Percentiles rank a stretch among this genome's conserved stretches.
Conservation (phyloP, 495 filamentous ascomycete species). For the Elaphomyces granulatus region DNA sequence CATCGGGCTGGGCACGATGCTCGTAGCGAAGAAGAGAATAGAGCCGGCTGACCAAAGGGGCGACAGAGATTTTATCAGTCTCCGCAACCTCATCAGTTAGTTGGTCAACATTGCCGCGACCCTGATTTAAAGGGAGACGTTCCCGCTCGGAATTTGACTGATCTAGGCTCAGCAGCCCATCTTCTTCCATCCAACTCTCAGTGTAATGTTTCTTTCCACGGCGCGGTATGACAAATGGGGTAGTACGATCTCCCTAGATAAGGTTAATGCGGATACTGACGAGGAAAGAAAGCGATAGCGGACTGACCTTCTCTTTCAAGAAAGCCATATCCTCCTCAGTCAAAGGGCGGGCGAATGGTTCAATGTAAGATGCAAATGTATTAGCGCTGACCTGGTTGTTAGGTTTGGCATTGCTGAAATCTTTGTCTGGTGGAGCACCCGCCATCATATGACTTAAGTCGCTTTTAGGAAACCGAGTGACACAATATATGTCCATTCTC, state of each 20-base stretch:
- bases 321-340: slow-evolving; percentile 94
- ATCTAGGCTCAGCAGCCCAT: slow-evolving; percentile 59
- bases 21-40: slow-evolving; percentile 73
- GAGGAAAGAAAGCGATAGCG: background rate
- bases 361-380: slow-evolving; percentile 76
- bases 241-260: slow-evolving; percentile 55
- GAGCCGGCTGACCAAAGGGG: slow-evolving; percentile 71
- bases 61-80: slow-evolving; percentile 80
- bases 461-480: slow-evolving; percentile 62
- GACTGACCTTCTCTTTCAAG: slow-evolving; percentile 57
- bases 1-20: slow-evolving; percentile 45
- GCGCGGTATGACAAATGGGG: slow-evolving; percentile 72
- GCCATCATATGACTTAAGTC: slow-evolving; percentile 76
- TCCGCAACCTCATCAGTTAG: slow-evolving; percentile 74
- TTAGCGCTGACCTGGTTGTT: slow-evolving; percentile 82
- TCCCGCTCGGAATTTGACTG: slow-evolving; percentile 40
- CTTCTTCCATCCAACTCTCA: slow-evolving; percentile 87
- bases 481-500: slow-evolving; percentile 72
- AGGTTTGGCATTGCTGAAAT: slow-evolving; percentile 89
- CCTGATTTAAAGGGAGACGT: slow-evolving; percentile 60
- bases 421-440: slow-evolving; percentile 77
- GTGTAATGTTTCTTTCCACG: slow-evolving; percentile 75
- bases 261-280: slow-evolving; percentile 8
- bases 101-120: slow-evolving; percentile 68
- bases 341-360: slow-evolving; percentile 80